Conservation (phyloP, 495 filamentous ascomycete species). For the Talaromyces proteolyticus region DNA sequence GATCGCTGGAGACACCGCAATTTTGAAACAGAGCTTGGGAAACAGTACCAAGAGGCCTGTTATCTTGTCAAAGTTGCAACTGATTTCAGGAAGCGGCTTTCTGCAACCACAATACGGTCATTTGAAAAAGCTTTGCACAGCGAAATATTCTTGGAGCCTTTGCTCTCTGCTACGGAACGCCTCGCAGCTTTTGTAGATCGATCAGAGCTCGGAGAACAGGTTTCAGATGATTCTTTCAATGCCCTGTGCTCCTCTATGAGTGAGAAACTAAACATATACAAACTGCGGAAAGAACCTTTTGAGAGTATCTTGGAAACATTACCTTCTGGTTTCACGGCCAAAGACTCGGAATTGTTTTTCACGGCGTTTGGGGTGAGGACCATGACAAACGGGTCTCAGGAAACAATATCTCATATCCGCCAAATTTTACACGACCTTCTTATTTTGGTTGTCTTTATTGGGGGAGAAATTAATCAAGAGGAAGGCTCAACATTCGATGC, state of each 20-base stretch:
- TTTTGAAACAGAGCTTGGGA: conserved; percentile 30
- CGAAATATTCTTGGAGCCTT: conserved; percentile 66
- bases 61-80: conserved; percentile 53
- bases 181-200: conserved; percentile 68
- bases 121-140: conserved; percentile 53
- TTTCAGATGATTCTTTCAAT: conserved; percentile 65
- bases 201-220: conserved; percentile 62
- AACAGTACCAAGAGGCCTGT: conserved; percentile 30
- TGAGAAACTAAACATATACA: conserved; percentile 30
- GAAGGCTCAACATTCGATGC: conserved; percentile 63
- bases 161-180: conserved; percentile 58
- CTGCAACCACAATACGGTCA: conserved; percentile 53
- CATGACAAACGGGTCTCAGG: conserved; percentile 69
- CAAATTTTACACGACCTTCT: conserved; percentile 72
- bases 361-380: conserved; percentile 68
- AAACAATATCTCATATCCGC: conserved; percentile 63
- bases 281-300: conserved; percentile 47
- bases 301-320: conserved; percentile 38
- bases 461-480: conserved; percentile 65
- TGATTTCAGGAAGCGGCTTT: conserved; percentile 51
- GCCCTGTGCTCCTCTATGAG: conserved; percentile 31
- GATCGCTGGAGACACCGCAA: conserved; percentile 42
- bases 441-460: conserved; percentile 75
- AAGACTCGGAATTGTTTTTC: conserved; percentile 40
- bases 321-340: conserved; percentile 30